Percentiles rank a stretch among this genome's conserved stretches.
Conservation (phyloP, 2,329 filamentous ascomycete species). For the Incumbomyces delicatus region DNA sequence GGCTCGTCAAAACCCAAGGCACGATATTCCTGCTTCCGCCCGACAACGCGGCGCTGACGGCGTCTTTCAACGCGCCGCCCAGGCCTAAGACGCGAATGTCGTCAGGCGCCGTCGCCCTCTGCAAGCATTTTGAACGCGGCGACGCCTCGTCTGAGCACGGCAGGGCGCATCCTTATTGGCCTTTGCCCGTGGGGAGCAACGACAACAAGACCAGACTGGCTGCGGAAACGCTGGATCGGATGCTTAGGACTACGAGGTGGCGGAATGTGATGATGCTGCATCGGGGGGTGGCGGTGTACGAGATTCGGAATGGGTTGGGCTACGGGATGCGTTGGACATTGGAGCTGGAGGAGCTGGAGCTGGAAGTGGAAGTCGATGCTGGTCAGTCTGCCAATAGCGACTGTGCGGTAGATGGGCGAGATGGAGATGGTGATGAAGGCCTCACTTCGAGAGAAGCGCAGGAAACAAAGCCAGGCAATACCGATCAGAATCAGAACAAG, state of each 20-base stretch:
- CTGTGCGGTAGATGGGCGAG: too few relatives aligned
- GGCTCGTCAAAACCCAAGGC: constrained; percentile 17
- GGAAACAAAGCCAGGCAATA: too few relatives aligned
- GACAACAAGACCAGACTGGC: constrained; percentile 19
- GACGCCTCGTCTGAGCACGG: constrained; percentile 11
- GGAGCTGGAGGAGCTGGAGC: constrained; percentile 8
- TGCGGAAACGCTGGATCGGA: constrained; percentile 13
- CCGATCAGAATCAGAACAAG: neutral
- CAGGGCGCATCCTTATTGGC: constrained; percentile 18
- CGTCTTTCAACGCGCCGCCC: constrained; percentile 17
- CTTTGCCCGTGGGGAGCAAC: constrained; percentile 17
- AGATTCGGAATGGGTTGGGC: constrained; percentile 17
- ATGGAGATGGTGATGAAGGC: too few relatives aligned
- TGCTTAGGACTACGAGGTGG: constrained; percentile 16
- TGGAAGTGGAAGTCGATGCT: too few relatives aligned
- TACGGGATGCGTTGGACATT: constrained; percentile 21
- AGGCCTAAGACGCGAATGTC: constrained; percentile 19
- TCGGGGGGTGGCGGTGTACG: constrained; percentile 19
- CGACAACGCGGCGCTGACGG: constrained; percentile 8
- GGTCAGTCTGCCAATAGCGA: too few relatives aligned
- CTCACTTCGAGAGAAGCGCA: too few relatives aligned
- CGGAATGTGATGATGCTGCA: constrained; percentile 21
- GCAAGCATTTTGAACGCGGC: constrained; percentile 21
- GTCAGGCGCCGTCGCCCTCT: constrained; percentile 19
- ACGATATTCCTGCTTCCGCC: constrained; percentile 21